Conservation (phyloP, 2,329 filamentous ascomycete genomes). For the Parastagonospora nodorum region DNA sequence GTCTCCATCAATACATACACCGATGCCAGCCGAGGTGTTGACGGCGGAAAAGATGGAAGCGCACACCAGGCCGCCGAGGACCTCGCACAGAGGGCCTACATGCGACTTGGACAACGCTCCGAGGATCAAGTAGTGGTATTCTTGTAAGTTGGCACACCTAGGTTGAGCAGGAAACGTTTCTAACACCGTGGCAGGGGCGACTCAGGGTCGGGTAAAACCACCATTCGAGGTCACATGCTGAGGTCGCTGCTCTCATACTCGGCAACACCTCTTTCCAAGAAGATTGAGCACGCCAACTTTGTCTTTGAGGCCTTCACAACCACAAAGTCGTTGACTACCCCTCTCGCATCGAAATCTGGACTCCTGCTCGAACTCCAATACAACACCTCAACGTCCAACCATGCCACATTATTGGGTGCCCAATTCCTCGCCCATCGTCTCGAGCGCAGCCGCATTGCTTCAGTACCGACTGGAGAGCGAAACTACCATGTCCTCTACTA, state of each 20-base stretch:
- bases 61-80: constrained; percentile 92
- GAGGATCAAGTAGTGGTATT: constrained; percentile 95
- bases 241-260: constrained; percentile 86
- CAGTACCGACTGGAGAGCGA: constrained; percentile 92
- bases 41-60: constrained; percentile 90
- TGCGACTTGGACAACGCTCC: constrained; percentile 81
- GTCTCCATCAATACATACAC: constrained; percentile 95
- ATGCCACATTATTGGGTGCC: constrained; percentile 87
- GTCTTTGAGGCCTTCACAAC: constrained; percentile 96
- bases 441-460: constrained; percentile 87
- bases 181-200: constrained; percentile 69
- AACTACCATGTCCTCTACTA: constrained; percentile 98
- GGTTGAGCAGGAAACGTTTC: background rate
- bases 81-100: constrained; percentile 82
- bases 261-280: constrained; percentile 89
- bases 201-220: constrained; percentile 95
- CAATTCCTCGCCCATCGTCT: constrained; percentile 93
- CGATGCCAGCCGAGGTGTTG: constrained; percentile 81
- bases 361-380: constrained; percentile 97
- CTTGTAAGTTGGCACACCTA: constrained; percentile 66
- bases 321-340: constrained; percentile 94
- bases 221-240: constrained; percentile 85
- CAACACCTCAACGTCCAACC: constrained; percentile 82
- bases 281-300: constrained; percentile 90
- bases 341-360: constrained; percentile 92